Conservation (phyloP, 805 yeast species). For the Limtongia smithiae region DNA sequence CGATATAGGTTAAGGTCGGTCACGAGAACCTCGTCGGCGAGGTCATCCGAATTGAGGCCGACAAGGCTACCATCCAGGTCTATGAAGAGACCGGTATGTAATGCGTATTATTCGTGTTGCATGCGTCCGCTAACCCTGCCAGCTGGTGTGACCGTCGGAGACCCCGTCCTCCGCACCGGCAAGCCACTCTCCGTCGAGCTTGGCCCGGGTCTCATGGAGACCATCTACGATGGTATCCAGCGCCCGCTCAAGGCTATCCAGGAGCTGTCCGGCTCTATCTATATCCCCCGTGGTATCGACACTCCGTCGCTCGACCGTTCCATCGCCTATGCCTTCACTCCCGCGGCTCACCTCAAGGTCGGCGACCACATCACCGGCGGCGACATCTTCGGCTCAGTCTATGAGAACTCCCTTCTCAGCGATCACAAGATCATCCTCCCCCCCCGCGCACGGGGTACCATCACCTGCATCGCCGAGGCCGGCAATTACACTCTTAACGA, state of each 20-base stretch:
- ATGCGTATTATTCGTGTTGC: neutral
- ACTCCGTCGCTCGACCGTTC: conserved; percentile 91
- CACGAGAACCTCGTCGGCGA: conserved; percentile 97
- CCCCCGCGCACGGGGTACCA: conserved; percentile 98
- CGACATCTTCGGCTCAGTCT: conserved; percentile 90
- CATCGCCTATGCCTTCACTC: conserved; percentile 79
- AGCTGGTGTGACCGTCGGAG: conserved; percentile 98
- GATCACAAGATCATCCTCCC: conserved; percentile 95
- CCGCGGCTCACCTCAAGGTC: conserved; percentile 62
- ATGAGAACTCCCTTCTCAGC: conserved; percentile 85
- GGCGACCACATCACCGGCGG: conserved; percentile 99
- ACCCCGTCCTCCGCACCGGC: conserved; percentile 97
- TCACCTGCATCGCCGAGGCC: conserved; percentile 79
- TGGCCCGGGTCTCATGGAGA: conserved; percentile 99
- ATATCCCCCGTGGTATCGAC: conserved; percentile 98
- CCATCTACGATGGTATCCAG: conserved; percentile 98
- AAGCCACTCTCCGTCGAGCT: conserved; percentile 98
- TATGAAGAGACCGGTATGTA: conserved; percentile 80
- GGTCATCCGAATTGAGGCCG: conserved; percentile 93
- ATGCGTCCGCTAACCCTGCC: neutral
- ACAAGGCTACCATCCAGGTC: conserved; percentile 97
- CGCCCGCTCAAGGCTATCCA: conserved; percentile 94
- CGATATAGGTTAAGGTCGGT: conserved; percentile 72
- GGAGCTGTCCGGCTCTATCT: conserved; percentile 82
- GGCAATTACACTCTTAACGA: conserved; percentile 93